These are phyloP conservation scores for Castanea sativa DNA, from an alignment of 306 rosid genomes.

Conservation along the genomic window DNA sequence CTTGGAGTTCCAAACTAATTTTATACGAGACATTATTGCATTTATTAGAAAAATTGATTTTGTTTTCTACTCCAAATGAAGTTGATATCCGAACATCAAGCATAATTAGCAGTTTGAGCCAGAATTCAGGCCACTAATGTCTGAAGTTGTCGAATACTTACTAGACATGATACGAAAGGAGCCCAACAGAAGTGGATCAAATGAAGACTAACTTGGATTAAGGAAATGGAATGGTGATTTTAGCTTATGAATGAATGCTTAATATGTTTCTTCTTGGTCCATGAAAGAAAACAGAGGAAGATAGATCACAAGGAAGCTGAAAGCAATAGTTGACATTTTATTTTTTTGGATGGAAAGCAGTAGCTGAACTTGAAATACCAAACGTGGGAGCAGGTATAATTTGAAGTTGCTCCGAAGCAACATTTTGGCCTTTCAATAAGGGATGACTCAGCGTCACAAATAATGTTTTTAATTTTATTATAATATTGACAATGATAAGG, in stretches of 20 bases:
- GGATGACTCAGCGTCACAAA: too few relatives aligned
- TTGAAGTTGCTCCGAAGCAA: too few relatives aligned
- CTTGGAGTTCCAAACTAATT: neutral
- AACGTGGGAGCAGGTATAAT: too few relatives aligned
- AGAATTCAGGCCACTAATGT: constrained; percentile 91
- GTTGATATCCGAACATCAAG: constrained; percentile 11
- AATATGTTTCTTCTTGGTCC: neutral
- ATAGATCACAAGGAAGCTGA: too few relatives aligned
- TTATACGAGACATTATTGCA: neutral
- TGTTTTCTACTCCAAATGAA: neutral
- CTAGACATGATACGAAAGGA: constrained; percentile 77
- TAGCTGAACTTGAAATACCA: too few relatives aligned
- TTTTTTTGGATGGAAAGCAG: too few relatives aligned
- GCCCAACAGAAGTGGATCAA: constrained; percentile 52
- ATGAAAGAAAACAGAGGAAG: too few relatives aligned
- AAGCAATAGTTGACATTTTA: too few relatives aligned
- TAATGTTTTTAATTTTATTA: too few relatives aligned
- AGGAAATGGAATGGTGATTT: constrained; percentile 12
- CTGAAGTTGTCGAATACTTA: constrained; percentile 84
- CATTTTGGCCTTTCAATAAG: too few relatives aligned
- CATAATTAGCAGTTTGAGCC: constrained; percentile 67
- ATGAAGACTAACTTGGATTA: constrained; percentile 45
- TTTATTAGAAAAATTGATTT: neutral
- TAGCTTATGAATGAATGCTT: constrained; percentile 7
- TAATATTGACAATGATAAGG: too few relatives aligned